Evolutionary conservation across 306 rosid genomes (phyloP), one percentile per base, ranked within the genome.

Genomic region (Lathyrus oleraceus): DNA sequence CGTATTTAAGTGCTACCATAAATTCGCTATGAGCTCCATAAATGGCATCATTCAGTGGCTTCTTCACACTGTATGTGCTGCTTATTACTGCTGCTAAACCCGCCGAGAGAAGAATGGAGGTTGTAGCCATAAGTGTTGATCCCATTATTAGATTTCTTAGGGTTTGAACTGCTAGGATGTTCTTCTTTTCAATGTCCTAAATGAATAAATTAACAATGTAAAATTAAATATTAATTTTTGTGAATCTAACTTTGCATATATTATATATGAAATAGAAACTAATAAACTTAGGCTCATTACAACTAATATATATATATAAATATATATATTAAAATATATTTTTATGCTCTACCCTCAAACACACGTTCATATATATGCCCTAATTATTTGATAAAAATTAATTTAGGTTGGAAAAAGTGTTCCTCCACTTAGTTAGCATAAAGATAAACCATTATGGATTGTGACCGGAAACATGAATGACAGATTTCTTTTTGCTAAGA

Each of bases 111-210:
- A 92, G 96, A 67, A 92, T 86, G 0, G 97, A 87, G 0, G 96
- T 92, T 0, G 97, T 92, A 44, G 97, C 97, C 97, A 92, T 92
- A 14, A 92, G 83, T 39, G 96, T 92, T 71, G 90, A 89, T 42
- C 96, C 97, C 97, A 92, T 92, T 52, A 92, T 86, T 20, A 87
- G 66, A 54, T 92, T 92, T 1, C 97, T 80, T 1, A 92, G 87
- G 0, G 97, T 77, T 84, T 92, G 96, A 44, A 92, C 92, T 9
- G 97, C 97, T 48, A 92, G 57, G 39, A 92, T 92, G 78, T 92
- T 92, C 76, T 89, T 92, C 95, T 92, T 92, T 39, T 92, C 97
- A 73, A 87, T 92, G 53, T 92, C 97, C 97, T 92, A 78, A 60
- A 72, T 19, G 4, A 8, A 27, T 8, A 0, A 53, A 15, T 48